A percentile compares a stretch with the other conserved stretches of the same genome.
These are phyloP conservation scores for Trichoderma arundinaceum DNA, from an alignment of 2,329 filamentous ascomycete species.

Conservation along the genomic window DNA sequence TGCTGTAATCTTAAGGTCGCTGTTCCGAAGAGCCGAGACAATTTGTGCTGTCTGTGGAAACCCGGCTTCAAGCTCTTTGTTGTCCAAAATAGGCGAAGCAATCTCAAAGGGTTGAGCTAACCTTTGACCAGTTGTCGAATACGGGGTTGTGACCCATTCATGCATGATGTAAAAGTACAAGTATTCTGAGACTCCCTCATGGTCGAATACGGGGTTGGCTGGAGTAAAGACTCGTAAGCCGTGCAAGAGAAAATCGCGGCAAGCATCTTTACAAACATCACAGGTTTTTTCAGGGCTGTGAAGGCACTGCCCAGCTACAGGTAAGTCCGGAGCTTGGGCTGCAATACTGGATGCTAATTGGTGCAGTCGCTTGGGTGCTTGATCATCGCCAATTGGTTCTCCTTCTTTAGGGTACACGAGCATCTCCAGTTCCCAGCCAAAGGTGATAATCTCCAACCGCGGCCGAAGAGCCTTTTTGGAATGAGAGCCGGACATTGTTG, in stretches of 20 bases:
- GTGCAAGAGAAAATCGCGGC: neutral
- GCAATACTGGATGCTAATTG: neutral
- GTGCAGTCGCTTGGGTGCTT: neutral
- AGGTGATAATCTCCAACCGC: conserved; percentile 30
- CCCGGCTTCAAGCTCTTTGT: conserved; percentile 34
- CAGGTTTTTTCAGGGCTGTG: neutral
- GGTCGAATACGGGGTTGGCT: neutral
- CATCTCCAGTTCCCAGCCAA: conserved; percentile 39
- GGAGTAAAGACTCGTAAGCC: conserved; percentile 19
- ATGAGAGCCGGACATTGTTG: neutral
- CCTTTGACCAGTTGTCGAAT: neutral
- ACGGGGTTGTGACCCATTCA: conserved; percentile 20
- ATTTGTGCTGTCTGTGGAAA: conserved; percentile 25
- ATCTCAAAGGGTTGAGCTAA: conserved; percentile 36
- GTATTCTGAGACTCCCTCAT: neutral
- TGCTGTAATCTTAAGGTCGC: neutral
- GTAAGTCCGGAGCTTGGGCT: neutral
- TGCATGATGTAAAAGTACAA: conserved; percentile 34
- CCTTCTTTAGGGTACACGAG: conserved; percentile 20
- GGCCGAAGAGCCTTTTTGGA: neutral
- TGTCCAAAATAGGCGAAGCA: conserved; percentile 33
- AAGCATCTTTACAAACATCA: conserved; percentile 11
- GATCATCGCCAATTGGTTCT: neutral
- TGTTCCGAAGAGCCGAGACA: conserved; percentile 31
- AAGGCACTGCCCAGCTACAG: conserved; percentile 2